These are phyloP conservation scores for Tripterygium wilfordii DNA, from an alignment of 177 flowering plant species.

Conservation along the genomic window DNA sequence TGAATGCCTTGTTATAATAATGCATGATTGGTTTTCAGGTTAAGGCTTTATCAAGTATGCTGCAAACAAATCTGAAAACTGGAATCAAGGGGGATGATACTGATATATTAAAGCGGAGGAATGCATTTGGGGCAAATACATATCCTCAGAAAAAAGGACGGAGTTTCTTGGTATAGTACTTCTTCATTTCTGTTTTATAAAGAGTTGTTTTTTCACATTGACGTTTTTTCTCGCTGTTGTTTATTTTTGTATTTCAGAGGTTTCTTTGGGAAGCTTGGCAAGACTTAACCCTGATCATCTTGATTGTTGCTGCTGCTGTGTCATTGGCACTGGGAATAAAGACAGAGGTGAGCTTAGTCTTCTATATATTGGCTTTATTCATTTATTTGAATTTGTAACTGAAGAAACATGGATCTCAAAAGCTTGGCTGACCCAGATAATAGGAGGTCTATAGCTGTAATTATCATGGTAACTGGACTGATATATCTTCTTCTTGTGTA, in stretches of 20 bases:
- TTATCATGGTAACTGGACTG: too few species aligned
- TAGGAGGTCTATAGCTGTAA: too few species aligned
- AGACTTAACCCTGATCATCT: constrained; percentile 64
- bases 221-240: background rate
- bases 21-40: too few species aligned
- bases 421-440: too few species aligned
- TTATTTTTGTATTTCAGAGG: constrained; percentile 25
- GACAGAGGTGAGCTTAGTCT: constrained; percentile 41
- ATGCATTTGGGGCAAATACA: constrained; percentile 58
- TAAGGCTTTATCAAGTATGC: constrained; percentile 36
- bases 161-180: constrained; percentile 39
- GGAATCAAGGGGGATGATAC: constrained; percentile 47
- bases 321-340: constrained; percentile 63
- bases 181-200: background rate
- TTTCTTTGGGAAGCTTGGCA: constrained; percentile 84
- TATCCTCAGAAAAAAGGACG: constrained; percentile 66
- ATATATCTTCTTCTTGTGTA: too few species aligned
- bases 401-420: background rate
- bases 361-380: background rate
- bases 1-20: background rate
- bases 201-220: background rate
- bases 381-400: background rate
- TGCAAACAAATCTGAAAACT: constrained; percentile 37
- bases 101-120: constrained; percentile 40
- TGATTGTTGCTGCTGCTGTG: constrained; percentile 58